phyloP scores from a whole-genome alignment of 2,329 filamentous ascomycete species.

The Pyrenochaeta sp. region DNA sequence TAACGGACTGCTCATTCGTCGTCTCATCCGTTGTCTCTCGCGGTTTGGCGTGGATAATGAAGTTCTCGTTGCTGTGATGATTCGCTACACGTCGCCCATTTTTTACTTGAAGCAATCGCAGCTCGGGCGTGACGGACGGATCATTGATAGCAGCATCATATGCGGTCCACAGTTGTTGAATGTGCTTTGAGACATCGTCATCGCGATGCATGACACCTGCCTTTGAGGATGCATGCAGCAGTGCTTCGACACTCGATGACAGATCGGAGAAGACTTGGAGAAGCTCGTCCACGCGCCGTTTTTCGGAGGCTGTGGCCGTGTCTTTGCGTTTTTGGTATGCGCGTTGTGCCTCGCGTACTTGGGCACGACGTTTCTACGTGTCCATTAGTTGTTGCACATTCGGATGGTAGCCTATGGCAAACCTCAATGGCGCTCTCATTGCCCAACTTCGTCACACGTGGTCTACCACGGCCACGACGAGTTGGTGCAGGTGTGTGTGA shows the following conservation, averaged over 20 bases:
- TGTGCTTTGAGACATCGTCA: conserved; percentile 20
- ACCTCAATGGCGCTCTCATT: conserved; percentile 34
- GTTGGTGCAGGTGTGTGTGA: background rate
- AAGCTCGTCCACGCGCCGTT: conserved; percentile 27
- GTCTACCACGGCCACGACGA: conserved; percentile 30
- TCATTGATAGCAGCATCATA: conserved; percentile 30
- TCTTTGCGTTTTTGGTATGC: conserved; percentile 39
- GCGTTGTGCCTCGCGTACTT: conserved; percentile 34
- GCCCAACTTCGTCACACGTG: conserved; percentile 21
- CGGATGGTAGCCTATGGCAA: background rate
- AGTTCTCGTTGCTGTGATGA: conserved; percentile 5
- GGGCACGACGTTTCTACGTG: conserved; percentile 34
- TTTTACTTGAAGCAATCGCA: conserved; percentile 28
- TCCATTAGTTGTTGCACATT: background rate
- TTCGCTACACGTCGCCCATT: conserved; percentile 21
- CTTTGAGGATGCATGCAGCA: conserved; percentile 22
- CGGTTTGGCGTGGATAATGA: background rate
- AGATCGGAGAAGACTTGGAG: conserved; percentile 33
- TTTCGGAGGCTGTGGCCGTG: conserved; percentile 21
- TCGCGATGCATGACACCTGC: conserved; percentile 21
- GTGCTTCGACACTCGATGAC: conserved; percentile 27
- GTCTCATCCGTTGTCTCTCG: background rate
- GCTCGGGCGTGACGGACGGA: conserved; percentile 24
- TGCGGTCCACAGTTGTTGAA: conserved; percentile 25
- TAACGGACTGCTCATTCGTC: background rate